phyloP scores from a whole-genome alignment of 371 early-diverging fungal species.

The Basidiobolus meristosporus region DNA sequence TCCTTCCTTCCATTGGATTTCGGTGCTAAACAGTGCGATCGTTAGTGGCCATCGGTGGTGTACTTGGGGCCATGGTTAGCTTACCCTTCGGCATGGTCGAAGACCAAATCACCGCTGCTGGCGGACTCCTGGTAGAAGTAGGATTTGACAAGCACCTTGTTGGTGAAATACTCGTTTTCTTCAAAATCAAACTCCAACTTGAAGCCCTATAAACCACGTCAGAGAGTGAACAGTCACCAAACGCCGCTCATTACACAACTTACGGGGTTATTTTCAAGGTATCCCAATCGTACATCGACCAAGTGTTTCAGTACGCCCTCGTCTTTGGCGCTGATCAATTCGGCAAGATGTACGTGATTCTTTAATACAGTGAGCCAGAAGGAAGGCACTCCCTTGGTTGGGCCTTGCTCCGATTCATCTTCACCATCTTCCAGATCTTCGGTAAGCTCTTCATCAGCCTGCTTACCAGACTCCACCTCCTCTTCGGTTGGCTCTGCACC shows the following conservation, averaged over 20 bases:
- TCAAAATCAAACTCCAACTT: constrained; percentile 78
- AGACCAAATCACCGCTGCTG: constrained; percentile 57
- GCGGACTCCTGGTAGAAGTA: constrained; percentile 64
- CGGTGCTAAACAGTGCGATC: no score
- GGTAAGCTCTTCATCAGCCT: constrained; percentile 26
- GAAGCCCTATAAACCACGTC: no score
- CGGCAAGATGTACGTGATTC: constrained; percentile 56
- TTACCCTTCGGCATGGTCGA: constrained; percentile 83
- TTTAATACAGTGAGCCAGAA: constrained; percentile 90
- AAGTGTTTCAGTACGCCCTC: constrained; percentile 65
- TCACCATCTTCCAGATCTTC: no score
- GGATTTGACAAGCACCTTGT: constrained; percentile 78
- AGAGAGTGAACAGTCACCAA: no score
- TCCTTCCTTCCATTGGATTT: constrained; percentile 89
- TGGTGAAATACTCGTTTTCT: constrained; percentile 75
- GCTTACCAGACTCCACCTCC: constrained; percentile 44
- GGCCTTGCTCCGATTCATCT: constrained; percentile 14
- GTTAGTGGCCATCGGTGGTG: no score
- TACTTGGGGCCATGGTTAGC: no score
- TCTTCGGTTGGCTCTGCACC: constrained; percentile 68
- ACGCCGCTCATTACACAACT: no score
- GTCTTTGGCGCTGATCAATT: constrained; percentile 76
- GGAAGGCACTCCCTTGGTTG: constrained; percentile 43
- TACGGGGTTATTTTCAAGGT: constrained; percentile 64
- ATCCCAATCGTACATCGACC: constrained; percentile 62